These are phyloP conservation scores for Syzygium aqueum DNA, from an alignment of 345 rosid species.

Conservation along the genomic window DNA sequence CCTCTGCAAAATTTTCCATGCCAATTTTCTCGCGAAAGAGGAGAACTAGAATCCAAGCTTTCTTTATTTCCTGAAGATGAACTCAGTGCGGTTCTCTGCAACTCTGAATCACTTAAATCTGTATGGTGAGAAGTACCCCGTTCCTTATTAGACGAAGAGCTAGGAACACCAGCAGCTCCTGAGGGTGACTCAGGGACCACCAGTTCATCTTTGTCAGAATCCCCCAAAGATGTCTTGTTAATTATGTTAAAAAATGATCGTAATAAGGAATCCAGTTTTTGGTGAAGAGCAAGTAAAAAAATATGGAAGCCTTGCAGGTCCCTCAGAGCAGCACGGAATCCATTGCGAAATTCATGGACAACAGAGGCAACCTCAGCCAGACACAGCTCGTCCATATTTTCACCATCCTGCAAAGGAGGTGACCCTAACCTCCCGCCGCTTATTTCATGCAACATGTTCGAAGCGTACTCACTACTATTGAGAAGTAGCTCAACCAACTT, in stretches of 20 bases:
- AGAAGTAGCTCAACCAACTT: slow-evolving; percentile 87
- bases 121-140: slow-evolving; percentile 34
- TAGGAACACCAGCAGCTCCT: slow-evolving; percentile 20
- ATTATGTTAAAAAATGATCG: slow-evolving; percentile 66
- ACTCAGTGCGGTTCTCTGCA: slow-evolving; percentile 41
- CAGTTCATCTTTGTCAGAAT: slow-evolving; percentile 71
- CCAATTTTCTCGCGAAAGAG: slow-evolving; percentile 68
- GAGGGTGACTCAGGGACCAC: slow-evolving; percentile 55
- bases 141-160: slow-evolving; percentile 52
- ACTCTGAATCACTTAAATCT: slow-evolving; percentile 61
- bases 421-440: slow-evolving; percentile 73
- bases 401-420: slow-evolving; percentile 32
- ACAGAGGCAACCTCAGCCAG: slow-evolving; percentile 28
- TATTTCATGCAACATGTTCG: slow-evolving; percentile 67
- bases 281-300: slow-evolving; percentile 88
- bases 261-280: slow-evolving; percentile 66
- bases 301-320: slow-evolving; percentile 92
- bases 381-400: slow-evolving; percentile 10
- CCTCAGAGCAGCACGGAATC: slow-evolving; percentile 84
- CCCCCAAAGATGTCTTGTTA: slow-evolving; percentile 46
- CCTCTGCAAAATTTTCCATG: slow-evolving; percentile 58
- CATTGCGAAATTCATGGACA: slow-evolving; percentile 65
- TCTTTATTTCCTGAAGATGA: slow-evolving; percentile 64
- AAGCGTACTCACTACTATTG: slow-evolving; percentile 57
- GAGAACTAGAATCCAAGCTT: slow-evolving; percentile 47